Evolutionary conservation across 176 grass and related monocot species (phyloP).

Genomic region (Carex myosuroides): DNA sequence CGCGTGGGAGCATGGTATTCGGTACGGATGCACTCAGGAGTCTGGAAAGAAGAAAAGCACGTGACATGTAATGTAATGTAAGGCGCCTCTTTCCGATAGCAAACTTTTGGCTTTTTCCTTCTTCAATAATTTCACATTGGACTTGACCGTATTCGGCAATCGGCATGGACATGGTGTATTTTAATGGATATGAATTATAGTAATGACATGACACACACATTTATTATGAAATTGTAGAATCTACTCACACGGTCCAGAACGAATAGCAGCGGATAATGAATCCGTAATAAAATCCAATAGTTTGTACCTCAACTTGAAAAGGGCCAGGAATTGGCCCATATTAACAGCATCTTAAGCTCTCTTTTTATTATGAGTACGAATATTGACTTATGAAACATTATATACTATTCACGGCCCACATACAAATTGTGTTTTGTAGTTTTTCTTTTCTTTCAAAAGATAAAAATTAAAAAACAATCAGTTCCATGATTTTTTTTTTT

Average conservation of each 20-base stretch:
- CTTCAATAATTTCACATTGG: background rate
- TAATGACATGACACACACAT: no score
- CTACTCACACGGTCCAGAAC: background rate
- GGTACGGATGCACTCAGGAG: background rate
- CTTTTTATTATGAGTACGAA: background rate
- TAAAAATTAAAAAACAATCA: background rate
- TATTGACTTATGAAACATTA: background rate
- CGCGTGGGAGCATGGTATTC: background rate
- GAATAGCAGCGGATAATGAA: background rate
- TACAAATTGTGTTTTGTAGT: background rate
- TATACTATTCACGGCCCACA: background rate
- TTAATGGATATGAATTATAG: no score
- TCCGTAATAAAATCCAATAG: background rate
- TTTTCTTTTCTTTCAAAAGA: background rate
- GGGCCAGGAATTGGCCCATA: background rate
- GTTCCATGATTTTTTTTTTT: background rate
- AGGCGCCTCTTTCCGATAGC: no score
- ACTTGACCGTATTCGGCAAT: no score
- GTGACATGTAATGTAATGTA: background rate
- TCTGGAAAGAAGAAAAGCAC: background rate
- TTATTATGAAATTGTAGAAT: background rate
- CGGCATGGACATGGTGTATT: no score
- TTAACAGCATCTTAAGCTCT: background rate
- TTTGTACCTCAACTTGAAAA: background rate
- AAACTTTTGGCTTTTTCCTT: background rate